Base-by-base conservation (phyloP, 169 alveolate species). In the Eimeria zaria region DNA sequence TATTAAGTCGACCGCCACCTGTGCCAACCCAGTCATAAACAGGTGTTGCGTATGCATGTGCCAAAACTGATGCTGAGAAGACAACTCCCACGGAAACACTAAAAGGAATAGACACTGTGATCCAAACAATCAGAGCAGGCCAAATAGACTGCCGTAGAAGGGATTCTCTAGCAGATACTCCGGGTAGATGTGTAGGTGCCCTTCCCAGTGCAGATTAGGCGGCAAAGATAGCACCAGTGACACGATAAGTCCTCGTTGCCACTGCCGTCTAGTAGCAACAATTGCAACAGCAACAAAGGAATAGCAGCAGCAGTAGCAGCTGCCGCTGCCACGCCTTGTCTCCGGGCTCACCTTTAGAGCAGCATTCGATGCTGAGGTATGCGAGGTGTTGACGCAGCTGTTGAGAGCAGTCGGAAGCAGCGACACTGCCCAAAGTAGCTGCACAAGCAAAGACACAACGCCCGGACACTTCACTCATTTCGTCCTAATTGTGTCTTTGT, bases 1-100 rank as follows among this genome's bases (percentile, higher is more conserved):
- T n/a, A 93, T 78, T 46, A 93, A 60, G 41, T 93, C 93, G 80
- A 81, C 96, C 5, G 96, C 96, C 14, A 80, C 93, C 88, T 80
- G 84, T 53, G 51, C 46, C 30, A 1, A 51, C 80, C 44, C 36
- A 4, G 8, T 36, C 80, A 69, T 11, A 27, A 22, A 9, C 44
- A 67, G 76, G 76, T 67, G 41, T 36, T 33, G 51, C n/a, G n/a
- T 64, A 64, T 39, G 16, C 74, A 7, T 27, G 74, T 27, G 39
- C 7, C 9, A 27, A 64, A 18, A 64, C 22, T 64, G 74, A n/a
- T 36, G 74, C 41, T 64, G 39, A 64, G 74, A 64, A 6, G 36
- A 27, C 74, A 64, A 36, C n/a, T 14, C 39, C 39, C 18, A 64
- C 9, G 9, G 7, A 2, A 16, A 27, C 74, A 64, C 74, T 64